phyloP scores from a whole-genome alignment of 139 green algal species.

The Haematococcus sp. region DNA sequence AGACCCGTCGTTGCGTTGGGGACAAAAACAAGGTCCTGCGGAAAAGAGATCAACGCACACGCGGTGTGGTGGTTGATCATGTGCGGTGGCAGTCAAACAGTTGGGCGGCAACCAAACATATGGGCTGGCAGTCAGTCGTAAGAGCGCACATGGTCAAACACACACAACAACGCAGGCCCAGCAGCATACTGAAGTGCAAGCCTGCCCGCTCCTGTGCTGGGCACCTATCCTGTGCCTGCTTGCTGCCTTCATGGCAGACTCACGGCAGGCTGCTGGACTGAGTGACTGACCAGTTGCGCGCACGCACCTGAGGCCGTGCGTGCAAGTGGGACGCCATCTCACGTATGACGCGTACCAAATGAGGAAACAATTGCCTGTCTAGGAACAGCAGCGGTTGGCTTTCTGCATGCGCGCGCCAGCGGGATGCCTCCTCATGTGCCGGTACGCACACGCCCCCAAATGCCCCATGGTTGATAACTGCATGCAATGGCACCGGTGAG shows the following conservation, averaged over 20 bases:
- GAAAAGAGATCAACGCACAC: too few relatives aligned
- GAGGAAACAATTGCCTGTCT: conserved; percentile 52
- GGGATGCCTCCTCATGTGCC: conserved; percentile 38
- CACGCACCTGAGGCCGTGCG: conserved; percentile 19
- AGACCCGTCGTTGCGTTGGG: conserved; percentile 73
- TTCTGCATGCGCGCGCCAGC: conserved; percentile 63
- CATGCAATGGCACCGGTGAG: too few relatives aligned
- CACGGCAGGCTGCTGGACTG: too few relatives aligned
- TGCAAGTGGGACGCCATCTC: conserved; percentile 49
- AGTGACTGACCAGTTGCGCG: too few relatives aligned
- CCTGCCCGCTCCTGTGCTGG: not conserved
- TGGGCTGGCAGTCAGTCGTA: not conserved
- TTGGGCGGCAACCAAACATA: not conserved
- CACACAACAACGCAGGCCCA: not conserved
- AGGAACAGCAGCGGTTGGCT: conserved; percentile 57
- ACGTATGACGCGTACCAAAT: conserved; percentile 51
- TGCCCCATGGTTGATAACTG: conserved; percentile 61
- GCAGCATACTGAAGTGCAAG: not conserved
- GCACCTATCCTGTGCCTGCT: too few relatives aligned
- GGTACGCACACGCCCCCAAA: conserved; percentile 51
- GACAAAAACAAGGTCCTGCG: conserved; percentile 63
- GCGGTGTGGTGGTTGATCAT: too few relatives aligned
- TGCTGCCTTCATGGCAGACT: too few relatives aligned
- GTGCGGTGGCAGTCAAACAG: not conserved
- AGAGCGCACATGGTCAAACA: not conserved